Evolutionary conservation across 352 stramenopile genomes (phyloP), one percentile per base, ranked within the genome.

Genomic region (Pythium oligandrum): DNA sequence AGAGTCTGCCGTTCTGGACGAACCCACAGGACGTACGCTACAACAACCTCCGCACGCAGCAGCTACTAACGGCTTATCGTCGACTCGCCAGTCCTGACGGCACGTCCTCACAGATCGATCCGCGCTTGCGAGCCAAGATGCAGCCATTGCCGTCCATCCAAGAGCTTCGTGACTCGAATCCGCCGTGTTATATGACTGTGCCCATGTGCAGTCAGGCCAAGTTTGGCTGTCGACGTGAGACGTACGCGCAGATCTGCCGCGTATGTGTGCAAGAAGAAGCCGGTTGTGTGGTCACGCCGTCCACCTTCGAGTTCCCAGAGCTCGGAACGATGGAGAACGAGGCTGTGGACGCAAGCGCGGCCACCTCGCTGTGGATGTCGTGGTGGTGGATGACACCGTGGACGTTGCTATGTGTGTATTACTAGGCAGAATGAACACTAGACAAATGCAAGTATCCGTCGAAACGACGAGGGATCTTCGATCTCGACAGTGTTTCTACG

Each of bases 1-100:
- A 79, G 43, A 71, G 75, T 40, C 77, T 90, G 12, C 57, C 64
- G 30, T 90, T 88, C 61, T 88, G 80, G 80, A 63, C 73, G 38
- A 75, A 88, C 47, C 77, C 77, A 36, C 76, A 86, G 62, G 70
- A 86, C 53, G 71, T 79, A 52, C 52, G 64, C 4, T 64, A 71
- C 38, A 88, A 88, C 59, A 49, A 51, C 11, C 69, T 72, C 46
- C 75, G 77, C 36, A 64, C 72, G 0, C 52, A 61, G 38, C 73
- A 75, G 58, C 58, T 90, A 6, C 68, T 90, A 0, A 66, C 71
- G 36, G 61, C 73, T 33, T 90, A 90, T 57, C 53, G 45, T 76
- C 65, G n/a, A 68, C 70, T 4, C 9, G 42, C 40, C 47, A 62
- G 45, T 40, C 10, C 34, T 7, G 17, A 39, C 17, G 31, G 48